These are phyloP conservation scores for Hymenoscyphus salicellus DNA, from an alignment of 2,329 filamentous ascomycete genomes.

Conservation along the genomic window DNA sequence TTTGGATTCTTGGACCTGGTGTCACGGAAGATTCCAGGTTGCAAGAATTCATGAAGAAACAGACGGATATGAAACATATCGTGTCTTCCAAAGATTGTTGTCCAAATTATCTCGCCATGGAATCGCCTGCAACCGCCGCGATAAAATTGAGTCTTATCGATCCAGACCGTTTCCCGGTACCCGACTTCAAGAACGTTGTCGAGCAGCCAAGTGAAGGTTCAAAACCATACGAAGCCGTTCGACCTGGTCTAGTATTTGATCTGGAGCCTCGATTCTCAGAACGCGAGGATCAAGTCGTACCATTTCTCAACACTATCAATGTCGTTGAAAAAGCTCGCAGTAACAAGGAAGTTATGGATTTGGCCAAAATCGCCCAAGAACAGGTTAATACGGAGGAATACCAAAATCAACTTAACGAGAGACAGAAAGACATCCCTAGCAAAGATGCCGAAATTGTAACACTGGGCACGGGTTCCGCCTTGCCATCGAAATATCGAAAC, in stretches of 20 bases:
- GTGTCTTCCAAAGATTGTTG: conserved; percentile 72
- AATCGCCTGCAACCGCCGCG: conserved; percentile 63
- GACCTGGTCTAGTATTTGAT: conserved; percentile 25
- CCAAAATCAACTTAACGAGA: conserved; percentile 46
- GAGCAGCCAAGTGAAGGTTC: conserved; percentile 9
- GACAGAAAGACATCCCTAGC: conserved; percentile 65
- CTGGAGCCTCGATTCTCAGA: conserved; percentile 32
- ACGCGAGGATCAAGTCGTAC: conserved; percentile 46
- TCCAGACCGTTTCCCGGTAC: conserved; percentile 67
- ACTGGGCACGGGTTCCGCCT: conserved; percentile 85
- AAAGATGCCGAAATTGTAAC: conserved; percentile 79
- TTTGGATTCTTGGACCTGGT: conserved; percentile 77
- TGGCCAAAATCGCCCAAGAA: conserved; percentile 50
- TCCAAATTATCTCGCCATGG: conserved; percentile 71
- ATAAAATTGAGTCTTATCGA: conserved; percentile 72
- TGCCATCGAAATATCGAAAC: conserved; percentile 91
- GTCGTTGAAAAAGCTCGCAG: conserved; percentile 40
- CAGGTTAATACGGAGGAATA: conserved; percentile 45
- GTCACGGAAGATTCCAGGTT: conserved; percentile 63
- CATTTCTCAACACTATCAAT: conserved; percentile 47
- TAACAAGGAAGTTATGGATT: conserved; percentile 45
- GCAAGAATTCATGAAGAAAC: conserved; percentile 64
- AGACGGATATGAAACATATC: conserved; percentile 65
- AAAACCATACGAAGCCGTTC: conserved; percentile 25
- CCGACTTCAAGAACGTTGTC: conserved; percentile 56